Evolutionary conservation across 1,284 basidiomycete genomes (phyloP), one percentile per base, ranked within the genome.

Genomic region (Ganoderma lingzhi): DNA sequence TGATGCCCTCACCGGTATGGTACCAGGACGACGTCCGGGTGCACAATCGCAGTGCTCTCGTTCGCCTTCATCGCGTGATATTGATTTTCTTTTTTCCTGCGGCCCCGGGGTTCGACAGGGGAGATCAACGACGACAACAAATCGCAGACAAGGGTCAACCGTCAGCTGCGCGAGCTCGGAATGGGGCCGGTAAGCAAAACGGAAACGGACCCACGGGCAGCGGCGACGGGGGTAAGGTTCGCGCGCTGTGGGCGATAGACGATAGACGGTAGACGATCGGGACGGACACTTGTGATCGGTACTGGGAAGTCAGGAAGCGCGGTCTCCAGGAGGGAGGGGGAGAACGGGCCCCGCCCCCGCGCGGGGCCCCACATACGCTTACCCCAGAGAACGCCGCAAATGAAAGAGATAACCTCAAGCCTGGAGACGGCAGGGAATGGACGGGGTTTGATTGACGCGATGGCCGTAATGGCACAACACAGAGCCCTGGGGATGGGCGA

Each of bases 21-120:
- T 0, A 95, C 90, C 8, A 96, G 84, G 28, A 93, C 83, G 45
- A 93, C 86, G 42, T 84, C 85, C 41, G 83, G 76, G 5, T 91
- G 92, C 32, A 89, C 82, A n/a, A 96, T 82, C 17, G 88, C 83
- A 0, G 85, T 90, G 63, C 85, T 81, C 69, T 87, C 83, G 81
- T 94, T 94, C 70, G 87, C 79, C 67, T 82, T 83, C 93, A 94
- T 94, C 68, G 19, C 48, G 32, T 15, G 32, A 51, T 23, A 23
- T 1, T 23, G 23, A 23, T 23, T 35, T n/a, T 6, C 17, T 17
- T n/a, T 9, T 23, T 14, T n/a, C 15, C 12, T 42, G 61, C 30
- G 23, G 15, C n/a, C 35, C 35, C 35, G 6, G 35, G 35, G 35
- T 35, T 6, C 3, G 3, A 3, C 3, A 35, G 35, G 35, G 6